A percentile compares a stretch with the other conserved stretches of the same genome.
Conservation (phyloP, 2,329 filamentous ascomycete genomes). For the Cylindrodendrum hubeiense region DNA sequence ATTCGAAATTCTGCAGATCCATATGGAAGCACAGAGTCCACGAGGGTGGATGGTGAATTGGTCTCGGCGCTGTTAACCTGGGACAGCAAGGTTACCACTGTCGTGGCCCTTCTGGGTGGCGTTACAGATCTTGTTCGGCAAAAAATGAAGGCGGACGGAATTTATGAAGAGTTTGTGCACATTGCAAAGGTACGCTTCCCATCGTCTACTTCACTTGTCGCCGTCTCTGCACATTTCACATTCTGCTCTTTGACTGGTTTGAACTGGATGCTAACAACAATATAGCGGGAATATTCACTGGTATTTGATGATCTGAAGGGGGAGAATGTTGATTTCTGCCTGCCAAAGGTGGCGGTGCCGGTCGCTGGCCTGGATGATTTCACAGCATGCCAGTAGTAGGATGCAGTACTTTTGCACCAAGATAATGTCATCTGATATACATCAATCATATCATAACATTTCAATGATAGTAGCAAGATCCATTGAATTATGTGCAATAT, state of each 20-base stretch:
- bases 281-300: slow-evolving; percentile 45
- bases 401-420: too few relatives aligned
- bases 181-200: slow-evolving; percentile 42
- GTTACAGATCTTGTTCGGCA: slow-evolving; percentile 53
- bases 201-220: too few relatives aligned
- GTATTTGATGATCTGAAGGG: slow-evolving; percentile 47
- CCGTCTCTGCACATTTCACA: too few relatives aligned
- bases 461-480: too few relatives aligned
- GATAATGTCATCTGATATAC: too few relatives aligned
- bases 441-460: too few relatives aligned
- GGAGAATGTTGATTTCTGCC: slow-evolving; percentile 45
- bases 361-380: slow-evolving; percentile 46
- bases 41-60: slow-evolving; percentile 52
- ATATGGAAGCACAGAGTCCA: slow-evolving; percentile 57
- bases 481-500: too few relatives aligned
- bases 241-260: background rate
- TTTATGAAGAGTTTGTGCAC: slow-evolving; percentile 53
- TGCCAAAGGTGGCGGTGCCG: slow-evolving; percentile 41
- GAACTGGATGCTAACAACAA: background rate
- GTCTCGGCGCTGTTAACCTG: slow-evolving; percentile 56
- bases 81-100: slow-evolving; percentile 59
- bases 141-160: slow-evolving; percentile 52
- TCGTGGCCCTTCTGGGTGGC: slow-evolving; percentile 54
- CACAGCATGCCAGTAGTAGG: slow-evolving; percentile 20
- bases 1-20: slow-evolving; percentile 41